Evolutionary conservation across 2,329 filamentous ascomycete species (phyloP), one percentile per base, ranked within the genome.

Genomic region (Trichoderma sp.): DNA sequence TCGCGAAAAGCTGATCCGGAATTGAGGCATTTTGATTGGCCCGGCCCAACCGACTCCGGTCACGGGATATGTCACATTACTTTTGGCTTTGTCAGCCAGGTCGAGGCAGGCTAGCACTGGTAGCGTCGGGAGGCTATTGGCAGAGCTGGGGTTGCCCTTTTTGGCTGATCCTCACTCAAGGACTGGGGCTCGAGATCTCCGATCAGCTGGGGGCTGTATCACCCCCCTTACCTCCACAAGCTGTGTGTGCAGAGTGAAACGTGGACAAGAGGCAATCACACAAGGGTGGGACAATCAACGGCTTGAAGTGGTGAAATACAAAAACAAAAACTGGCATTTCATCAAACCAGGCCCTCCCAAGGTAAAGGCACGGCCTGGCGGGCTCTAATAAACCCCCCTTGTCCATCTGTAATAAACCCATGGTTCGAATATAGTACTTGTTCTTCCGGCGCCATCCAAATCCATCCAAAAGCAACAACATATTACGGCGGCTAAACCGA

Each of bases 11-110:
- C 78, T 80, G 79, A 82, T 83, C 77, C 77, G 76, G 80, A 84
- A 84, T 84, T 84, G 83, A 75, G 74, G 69, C 72, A 73, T 72
- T 79, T 77, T 84, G 80, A 84, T 84, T 85, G 83, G 83, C 64
- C 72, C 50, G 63, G 64, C 72, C 5, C 56, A 67, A 37, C 64
- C 67, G 71, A 70, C 57, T 17, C 3, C 4, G 56, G 59, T 72
- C 70, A 75, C 70, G 69, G 61, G 63, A 39, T 25, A 8, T 4
- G 32, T 72, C 76, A 77, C 73, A 72, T 76, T 73, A 73, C 27
- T 19, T 25, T 3, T 6, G 13, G 22, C 60, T 64, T 54, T 54
- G 50, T 54, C 48, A 64, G 50, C 37, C 22, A 13, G 13, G 12
- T 5, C 19, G n/a, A 39, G 37, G 12, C 37, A 60, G 8, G 39